Conservation (phyloP, 2,329 filamentous ascomycete genomes). For the Paecilomyces formosus region DNA sequence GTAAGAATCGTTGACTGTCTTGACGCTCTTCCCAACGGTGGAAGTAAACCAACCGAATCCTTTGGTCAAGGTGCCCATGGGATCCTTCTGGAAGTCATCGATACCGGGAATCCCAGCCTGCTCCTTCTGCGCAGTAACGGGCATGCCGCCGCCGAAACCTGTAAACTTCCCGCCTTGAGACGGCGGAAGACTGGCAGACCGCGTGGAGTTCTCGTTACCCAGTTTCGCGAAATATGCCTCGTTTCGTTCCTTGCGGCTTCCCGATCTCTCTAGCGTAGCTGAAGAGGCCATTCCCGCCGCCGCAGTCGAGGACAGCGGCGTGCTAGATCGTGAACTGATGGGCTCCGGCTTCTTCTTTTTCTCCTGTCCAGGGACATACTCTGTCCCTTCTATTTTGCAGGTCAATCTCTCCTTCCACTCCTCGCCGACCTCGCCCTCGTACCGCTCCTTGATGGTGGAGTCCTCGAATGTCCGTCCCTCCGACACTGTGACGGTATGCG, state of each 20-base stretch:
- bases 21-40: slow-evolving; percentile 82
- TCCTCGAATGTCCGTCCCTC: slow-evolving; percentile 70
- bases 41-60: slow-evolving; percentile 91
- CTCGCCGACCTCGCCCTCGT: slow-evolving; percentile 82
- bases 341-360: slow-evolving; percentile 43
- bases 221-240: slow-evolving; percentile 86
- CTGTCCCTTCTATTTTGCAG: slow-evolving; percentile 78
- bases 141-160: slow-evolving; percentile 78
- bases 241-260: slow-evolving; percentile 54
- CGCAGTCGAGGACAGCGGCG: slow-evolving; percentile 13
- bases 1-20: slow-evolving; percentile 82
- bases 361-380: slow-evolving; percentile 66
- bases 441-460: slow-evolving; percentile 81
- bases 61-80: slow-evolving; percentile 78
- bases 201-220: slow-evolving; percentile 71
- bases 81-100: slow-evolving; percentile 88
- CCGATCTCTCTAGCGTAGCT: slow-evolving; percentile 15
- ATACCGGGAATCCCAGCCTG: slow-evolving; percentile 54
- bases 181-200: slow-evolving; percentile 68
- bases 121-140: slow-evolving; percentile 37
- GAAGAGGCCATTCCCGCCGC: slow-evolving; percentile 14
- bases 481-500: slow-evolving; percentile 58
- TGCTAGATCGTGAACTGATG: slow-evolving; percentile 16
- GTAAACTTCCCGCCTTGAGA: slow-evolving; percentile 87
- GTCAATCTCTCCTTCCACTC: slow-evolving; percentile 89